phyloP scores from a whole-genome alignment of 352 stramenopile species.

The Globisporangium alternatum region DNA sequence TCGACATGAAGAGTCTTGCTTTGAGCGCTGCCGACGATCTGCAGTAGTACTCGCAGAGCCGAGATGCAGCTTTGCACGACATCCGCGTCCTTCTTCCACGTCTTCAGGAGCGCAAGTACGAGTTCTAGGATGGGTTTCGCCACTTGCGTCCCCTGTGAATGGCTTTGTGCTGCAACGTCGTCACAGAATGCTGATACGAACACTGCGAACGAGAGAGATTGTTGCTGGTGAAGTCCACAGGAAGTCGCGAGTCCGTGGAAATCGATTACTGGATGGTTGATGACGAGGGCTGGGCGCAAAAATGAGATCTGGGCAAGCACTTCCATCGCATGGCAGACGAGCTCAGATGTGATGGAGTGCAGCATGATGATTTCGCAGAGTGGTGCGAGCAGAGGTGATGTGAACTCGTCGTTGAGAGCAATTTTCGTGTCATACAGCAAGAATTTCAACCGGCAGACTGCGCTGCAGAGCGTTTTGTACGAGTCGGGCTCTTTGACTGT shows the following conservation, averaged over 20 bases:
- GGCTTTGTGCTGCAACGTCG: conserved; percentile 3
- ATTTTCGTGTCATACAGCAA: conserved; percentile 24
- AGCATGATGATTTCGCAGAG: conserved; percentile 24
- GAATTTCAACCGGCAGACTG: conserved; percentile 21
- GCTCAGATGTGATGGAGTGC: conserved; percentile 21
- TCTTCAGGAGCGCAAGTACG: conserved; percentile 6
- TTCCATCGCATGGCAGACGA: conserved; percentile 25
- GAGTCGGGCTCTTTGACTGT: background rate
- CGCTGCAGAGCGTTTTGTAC: conserved; percentile 18
- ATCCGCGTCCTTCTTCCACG: conserved; percentile 9
- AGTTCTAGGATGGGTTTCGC: background rate
- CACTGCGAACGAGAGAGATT: conserved; percentile 20
- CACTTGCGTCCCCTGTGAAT: background rate
- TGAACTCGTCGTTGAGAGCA: conserved; percentile 16
- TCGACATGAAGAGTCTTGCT: background rate
- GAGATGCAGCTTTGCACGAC: conserved; percentile 8
- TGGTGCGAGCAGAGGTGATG: conserved; percentile 16
- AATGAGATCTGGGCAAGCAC: conserved; percentile 26
- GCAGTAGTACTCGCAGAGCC: background rate
- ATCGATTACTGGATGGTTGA: conserved; percentile 15
- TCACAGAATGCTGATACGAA: conserved; percentile 10
- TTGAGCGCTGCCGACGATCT: background rate
- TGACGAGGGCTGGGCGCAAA: conserved; percentile 18
- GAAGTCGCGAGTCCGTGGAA: conserved; percentile 21
- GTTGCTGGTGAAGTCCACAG: conserved; percentile 23